Evolutionary conservation across 2,329 filamentous ascomycete genomes (phyloP).

Genomic region (Ilyonectria robusta): DNA sequence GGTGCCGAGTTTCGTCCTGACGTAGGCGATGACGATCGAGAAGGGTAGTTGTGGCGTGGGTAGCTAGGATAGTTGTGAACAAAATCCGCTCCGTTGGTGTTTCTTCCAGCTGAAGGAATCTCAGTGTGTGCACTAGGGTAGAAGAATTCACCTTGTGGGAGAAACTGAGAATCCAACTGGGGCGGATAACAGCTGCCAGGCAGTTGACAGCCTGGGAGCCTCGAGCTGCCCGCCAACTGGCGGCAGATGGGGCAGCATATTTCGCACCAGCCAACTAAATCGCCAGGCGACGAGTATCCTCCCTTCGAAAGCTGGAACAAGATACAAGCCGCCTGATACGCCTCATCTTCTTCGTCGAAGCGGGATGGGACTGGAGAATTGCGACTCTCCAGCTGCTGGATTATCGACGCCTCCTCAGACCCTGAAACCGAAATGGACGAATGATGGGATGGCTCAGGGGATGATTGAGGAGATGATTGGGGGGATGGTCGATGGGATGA

Average conservation of each 20-base stretch:
- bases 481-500: not conserved
- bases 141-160: not conserved
- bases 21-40: not conserved
- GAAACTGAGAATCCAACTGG: not conserved
- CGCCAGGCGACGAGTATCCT: not conserved
- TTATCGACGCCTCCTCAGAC: not conserved
- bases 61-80: not conserved
- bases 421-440: too few relatives aligned
- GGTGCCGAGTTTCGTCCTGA: not conserved
- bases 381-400: not conserved
- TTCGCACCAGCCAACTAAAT: not conserved
- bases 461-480: too few relatives aligned
- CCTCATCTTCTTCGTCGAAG: not conserved
- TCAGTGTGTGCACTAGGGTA: not conserved
- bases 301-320: slow-evolving; percentile 1
- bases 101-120: not conserved
- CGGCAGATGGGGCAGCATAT: not conserved
- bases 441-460: too few relatives aligned
- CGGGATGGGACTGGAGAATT: not conserved
- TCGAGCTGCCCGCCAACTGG: slow-evolving; percentile 2
- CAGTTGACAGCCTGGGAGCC: slow-evolving; percentile 4
- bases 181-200: not conserved
- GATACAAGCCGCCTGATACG: not conserved
- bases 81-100: not conserved
- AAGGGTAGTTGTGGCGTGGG: not conserved